Conservation (phyloP, 148 eudicot genomes). For the Rhododendron simsii region DNA sequence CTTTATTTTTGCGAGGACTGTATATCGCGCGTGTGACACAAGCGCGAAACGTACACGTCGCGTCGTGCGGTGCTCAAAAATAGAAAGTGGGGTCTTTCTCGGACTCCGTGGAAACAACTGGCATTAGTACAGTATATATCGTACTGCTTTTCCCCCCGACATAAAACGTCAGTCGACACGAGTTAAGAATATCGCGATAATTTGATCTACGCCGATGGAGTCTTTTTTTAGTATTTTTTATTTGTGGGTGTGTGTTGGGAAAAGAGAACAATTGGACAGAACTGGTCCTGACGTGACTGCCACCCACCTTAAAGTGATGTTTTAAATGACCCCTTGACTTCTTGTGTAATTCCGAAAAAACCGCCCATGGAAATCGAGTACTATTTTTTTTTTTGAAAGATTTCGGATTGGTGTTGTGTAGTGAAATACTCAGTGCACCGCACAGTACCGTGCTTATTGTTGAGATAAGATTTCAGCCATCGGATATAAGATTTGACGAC, state of each 20-base stretch:
- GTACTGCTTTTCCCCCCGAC: not conserved
- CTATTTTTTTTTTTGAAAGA: too few relatives aligned
- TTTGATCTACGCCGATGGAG: not conserved
- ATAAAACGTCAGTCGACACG: not conserved
- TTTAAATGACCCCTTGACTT: not conserved
- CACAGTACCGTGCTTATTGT: too few relatives aligned
- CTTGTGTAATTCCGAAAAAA: not conserved
- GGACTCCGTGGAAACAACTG: not conserved
- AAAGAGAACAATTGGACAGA: not conserved
- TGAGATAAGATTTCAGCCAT: too few relatives aligned
- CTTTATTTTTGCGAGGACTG: too few relatives aligned
- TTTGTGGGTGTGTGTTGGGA: not conserved
- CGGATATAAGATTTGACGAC: too few relatives aligned
- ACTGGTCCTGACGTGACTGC: not conserved
- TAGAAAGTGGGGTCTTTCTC: not conserved
- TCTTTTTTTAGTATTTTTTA: not conserved
- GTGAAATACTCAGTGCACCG: too few relatives aligned
- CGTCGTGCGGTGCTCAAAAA: not conserved
- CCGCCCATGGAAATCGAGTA: not conserved
- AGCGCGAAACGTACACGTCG: too few relatives aligned
- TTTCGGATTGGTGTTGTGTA: too few relatives aligned
- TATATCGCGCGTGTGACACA: too few relatives aligned
- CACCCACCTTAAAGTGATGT: not conserved
- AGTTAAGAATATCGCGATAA: not conserved
- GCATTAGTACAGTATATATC: not conserved